A percentile compares a stretch with the other conserved stretches of the same genome.
These are phyloP conservation scores for Tardiomyces digboiensis DNA, from an alignment of 1,139 yeast species.

Conservation along the genomic window DNA sequence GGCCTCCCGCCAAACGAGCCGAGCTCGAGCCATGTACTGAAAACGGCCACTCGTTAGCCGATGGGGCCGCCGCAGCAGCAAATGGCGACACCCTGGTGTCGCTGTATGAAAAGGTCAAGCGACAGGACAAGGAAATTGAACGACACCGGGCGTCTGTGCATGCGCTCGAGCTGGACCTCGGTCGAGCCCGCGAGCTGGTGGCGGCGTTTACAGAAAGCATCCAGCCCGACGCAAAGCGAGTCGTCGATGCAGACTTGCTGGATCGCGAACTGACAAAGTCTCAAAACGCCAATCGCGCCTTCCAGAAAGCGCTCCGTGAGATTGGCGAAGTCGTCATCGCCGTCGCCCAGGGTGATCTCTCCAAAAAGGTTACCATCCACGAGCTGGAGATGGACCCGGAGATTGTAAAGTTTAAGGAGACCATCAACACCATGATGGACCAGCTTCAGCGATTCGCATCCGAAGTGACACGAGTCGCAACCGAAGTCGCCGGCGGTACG, in stretches of 20 bases:
- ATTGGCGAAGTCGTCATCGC: conserved; percentile 77
- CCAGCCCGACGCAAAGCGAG: conserved; percentile 20
- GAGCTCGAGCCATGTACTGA: background rate
- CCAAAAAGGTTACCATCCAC: conserved; percentile 67
- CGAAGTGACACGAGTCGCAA: conserved; percentile 79
- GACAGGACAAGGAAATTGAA: conserved; percentile 30
- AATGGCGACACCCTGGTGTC: conserved; percentile 6
- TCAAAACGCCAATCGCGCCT: conserved; percentile 61
- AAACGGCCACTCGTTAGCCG: too few relatives aligned
- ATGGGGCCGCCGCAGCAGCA: background rate
- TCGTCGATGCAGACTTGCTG: conserved; percentile 18
- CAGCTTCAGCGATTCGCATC: conserved; percentile 74
- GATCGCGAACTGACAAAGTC: conserved; percentile 40
- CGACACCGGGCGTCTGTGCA: conserved; percentile 27
- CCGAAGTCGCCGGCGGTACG: conserved; percentile 84
- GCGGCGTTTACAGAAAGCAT: conserved; percentile 26
- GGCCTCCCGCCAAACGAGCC: background rate
- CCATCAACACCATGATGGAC: conserved; percentile 84
- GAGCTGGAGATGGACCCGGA: conserved; percentile 63
- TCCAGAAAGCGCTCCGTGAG: conserved; percentile 66
- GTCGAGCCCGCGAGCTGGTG: conserved; percentile 28
- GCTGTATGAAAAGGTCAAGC: conserved; percentile 26
- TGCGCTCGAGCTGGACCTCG: conserved; percentile 28
- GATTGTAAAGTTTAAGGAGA: conserved; percentile 65
- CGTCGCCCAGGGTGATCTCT: conserved; percentile 78